Base-by-base conservation (phyloP, 2,329 filamentous ascomycete species). In the Colletotrichum sidae region DNA sequence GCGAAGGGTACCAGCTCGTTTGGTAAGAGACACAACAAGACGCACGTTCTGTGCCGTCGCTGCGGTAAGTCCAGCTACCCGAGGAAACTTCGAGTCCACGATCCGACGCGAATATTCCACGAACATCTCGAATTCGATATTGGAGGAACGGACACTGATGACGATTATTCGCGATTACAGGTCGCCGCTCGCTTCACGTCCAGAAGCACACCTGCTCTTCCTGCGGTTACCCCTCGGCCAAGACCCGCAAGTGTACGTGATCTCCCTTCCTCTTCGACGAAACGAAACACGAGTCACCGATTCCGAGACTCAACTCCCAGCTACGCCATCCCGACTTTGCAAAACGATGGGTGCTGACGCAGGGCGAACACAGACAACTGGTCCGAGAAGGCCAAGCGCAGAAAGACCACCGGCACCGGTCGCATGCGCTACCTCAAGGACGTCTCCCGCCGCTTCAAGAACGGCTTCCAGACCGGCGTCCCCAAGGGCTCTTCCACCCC, bases 371-470 rank as follows among this genome's bases (percentile, higher is more conserved):
- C 80, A 98, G 95, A 91, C 91, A 97, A 99, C 92, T 99, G 96
- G 96, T 90, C 92, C 83, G 95, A 98, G 90, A 99, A 99, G 92
- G 95, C 94, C 78, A 98, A 98, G 93, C 89, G 96, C 84, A 96
- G 96, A 92, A 98, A 97, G 94, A 97, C 95, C 80, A 95, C 92
- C 81, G 96, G 96, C 78, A 95, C 93, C 79, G 96, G 96, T 83
- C 93, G 96, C 84, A 96, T 94, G 91, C 90, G 93, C 81, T 93
- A 94, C 86, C 89, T 99, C 81, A 97, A 96, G 89, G 88, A 88
- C 78, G 90, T 99, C 80, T 87, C 94, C 80, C 91, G 96, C 83
- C 90, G 90, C 85, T 97, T 97, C 90, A 93, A 91, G 88, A 99
- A 99, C 86, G 94, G 94, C 77, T 99, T 99, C 93, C 95, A 92